Base-by-base conservation (phyloP, 768 basidiomycete species). In the Boletus rubescentipes region DNA sequence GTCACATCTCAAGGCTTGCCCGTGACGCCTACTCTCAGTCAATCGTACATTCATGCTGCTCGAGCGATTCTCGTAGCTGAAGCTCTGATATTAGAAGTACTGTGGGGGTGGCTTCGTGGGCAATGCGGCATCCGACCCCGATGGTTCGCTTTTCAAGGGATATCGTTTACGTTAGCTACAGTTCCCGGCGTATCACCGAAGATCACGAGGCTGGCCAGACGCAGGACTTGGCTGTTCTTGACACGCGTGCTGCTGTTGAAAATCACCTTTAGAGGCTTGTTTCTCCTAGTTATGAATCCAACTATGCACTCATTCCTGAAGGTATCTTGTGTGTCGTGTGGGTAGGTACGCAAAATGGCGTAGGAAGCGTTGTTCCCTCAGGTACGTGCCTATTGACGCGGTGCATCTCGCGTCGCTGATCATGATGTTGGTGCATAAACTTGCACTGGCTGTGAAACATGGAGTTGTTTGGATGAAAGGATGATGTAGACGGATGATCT, bases 121-220 rank as follows among this genome's bases (percentile, higher is more conserved):
- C 29, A 53, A 48, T 20, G 46, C 18, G 38, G 38, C 45, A 39
- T 48, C 37, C 8, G 37, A 36, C 44, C 35, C 20, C 7, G 35
- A 46, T 36, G 38, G 35, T 35, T 58, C 44, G 44, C 21, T 9
- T 21, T 49, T 42, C 51, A 9, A 46, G 42, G 46, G 39, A 9
- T 15, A 38, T 51, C 42, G 20, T 55, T 58, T 44, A 47, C 45
- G 46, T 51, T 16, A 10, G 37, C n/a, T 34, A 32, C 38, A 26
- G 6, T 6, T 26, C 4, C 26, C 6, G 26, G 26, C 6, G 2
- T 29, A 15, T 45, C 36, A 8, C 50, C 49, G n/a, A 23, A 49
- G 42, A 48, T 54, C 14, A n/a, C 30, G n/a, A 39, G 20, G 42
- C 12, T 32, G 29, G 32, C 11, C 32, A 23, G 40, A 31, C 34